phyloP scores from a whole-genome alignment of 371 early-diverging fungal species.

The Mucor saturninus region DNA sequence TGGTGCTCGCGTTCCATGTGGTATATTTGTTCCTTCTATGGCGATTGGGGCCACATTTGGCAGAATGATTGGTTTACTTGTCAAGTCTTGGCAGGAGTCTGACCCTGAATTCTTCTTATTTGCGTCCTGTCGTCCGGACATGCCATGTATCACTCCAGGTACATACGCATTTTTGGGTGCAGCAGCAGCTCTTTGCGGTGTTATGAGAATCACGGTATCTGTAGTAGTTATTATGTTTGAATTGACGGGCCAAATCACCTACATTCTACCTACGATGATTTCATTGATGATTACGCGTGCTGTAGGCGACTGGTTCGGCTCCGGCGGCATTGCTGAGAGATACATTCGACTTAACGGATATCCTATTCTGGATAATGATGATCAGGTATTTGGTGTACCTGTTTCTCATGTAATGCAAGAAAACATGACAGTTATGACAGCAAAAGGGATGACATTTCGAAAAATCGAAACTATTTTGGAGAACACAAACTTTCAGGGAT shows the following conservation, averaged over 20 bases:
- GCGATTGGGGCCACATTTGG: slow-evolving; percentile 94
- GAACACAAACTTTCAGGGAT: slow-evolving; percentile 71
- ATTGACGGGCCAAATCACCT: slow-evolving; percentile 90
- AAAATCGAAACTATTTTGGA: slow-evolving; percentile 57
- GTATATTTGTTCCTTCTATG: slow-evolving; percentile 96
- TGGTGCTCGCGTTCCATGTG: slow-evolving; percentile 87
- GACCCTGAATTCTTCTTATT: slow-evolving; percentile 77
- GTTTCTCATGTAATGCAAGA: slow-evolving; percentile 71
- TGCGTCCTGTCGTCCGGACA: slow-evolving; percentile 77
- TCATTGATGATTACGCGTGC: slow-evolving; percentile 89
- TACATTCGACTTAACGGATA: slow-evolving; percentile 83
- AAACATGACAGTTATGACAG: slow-evolving; percentile 61
- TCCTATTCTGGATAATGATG: slow-evolving; percentile 90
- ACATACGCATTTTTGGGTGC: slow-evolving; percentile 97
- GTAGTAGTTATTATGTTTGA: slow-evolving; percentile 97
- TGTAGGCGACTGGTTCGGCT: slow-evolving; percentile 83
- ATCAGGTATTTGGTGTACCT: slow-evolving; percentile 53
- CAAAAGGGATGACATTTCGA: slow-evolving; percentile 50
- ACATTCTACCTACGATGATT: slow-evolving; percentile 94
- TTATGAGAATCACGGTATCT: slow-evolving; percentile 76
- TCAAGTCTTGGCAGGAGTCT: slow-evolving; percentile 65
- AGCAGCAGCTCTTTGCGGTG: slow-evolving; percentile 87
- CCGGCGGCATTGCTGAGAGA: slow-evolving; percentile 88
- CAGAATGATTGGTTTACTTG: slow-evolving; percentile 85
- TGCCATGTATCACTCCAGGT: slow-evolving; percentile 90